phyloP scores from a whole-genome alignment of 768 basidiomycete species.

The Rhodosporidiobolus odoratus region DNA sequence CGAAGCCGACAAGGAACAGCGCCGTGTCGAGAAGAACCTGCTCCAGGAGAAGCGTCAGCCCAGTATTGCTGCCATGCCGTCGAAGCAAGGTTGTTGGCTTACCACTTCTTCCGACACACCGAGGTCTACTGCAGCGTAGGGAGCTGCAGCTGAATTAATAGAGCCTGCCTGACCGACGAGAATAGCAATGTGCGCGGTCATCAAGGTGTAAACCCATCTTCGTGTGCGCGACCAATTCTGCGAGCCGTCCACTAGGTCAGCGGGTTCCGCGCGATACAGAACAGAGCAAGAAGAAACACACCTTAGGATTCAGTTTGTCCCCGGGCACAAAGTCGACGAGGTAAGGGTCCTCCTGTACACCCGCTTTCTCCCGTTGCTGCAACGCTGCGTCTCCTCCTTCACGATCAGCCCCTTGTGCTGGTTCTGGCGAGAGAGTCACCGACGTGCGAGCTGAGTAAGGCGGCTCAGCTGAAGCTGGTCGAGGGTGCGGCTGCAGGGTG shows the following conservation, averaged over 20 bases:
- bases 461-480: neutral
- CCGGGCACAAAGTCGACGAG: neutral
- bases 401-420: neutral
- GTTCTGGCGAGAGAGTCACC: neutral
- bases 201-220: neutral
- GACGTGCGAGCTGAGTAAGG: neutral
- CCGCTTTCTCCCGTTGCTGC: neutral
- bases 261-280: neutral
- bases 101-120: neutral
- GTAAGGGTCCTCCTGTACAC: neutral
- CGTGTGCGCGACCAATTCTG: neutral
- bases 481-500: neutral
- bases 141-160: neutral
- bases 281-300: neutral
- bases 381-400: neutral
- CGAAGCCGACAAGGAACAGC: constrained; percentile 8
- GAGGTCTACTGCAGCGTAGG: neutral
- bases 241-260: too few relatives aligned
- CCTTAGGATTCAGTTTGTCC: neutral
- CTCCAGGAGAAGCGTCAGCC: neutral
- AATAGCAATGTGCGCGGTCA: constrained; percentile 1
- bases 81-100: too few relatives aligned
- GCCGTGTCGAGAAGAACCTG: constrained; percentile 12
- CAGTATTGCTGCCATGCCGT: too few relatives aligned
- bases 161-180: neutral